Evolutionary conservation across 805 yeast species (phyloP).

Genomic region (Saccharomycopsis sp.): DNA sequence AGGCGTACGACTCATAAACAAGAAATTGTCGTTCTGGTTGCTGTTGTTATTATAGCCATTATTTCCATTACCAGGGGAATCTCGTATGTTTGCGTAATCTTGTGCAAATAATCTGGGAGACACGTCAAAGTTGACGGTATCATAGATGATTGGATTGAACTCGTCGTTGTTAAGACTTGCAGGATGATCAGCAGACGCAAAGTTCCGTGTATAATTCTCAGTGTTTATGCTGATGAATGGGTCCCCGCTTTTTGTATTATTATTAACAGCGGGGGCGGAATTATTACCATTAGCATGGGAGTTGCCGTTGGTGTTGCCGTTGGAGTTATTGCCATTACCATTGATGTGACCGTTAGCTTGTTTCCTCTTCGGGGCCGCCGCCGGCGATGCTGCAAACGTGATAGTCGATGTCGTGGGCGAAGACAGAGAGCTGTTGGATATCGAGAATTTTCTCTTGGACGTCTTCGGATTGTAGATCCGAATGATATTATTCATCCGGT

Average conservation of each 20-base stretch:
- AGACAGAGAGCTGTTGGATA: not conserved
- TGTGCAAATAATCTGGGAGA: not conserved
- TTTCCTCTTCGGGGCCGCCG: too few relatives aligned
- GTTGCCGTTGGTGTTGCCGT: not conserved
- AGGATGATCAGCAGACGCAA: not conserved
- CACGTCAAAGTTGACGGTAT: not conserved
- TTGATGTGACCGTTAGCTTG: too few relatives aligned
- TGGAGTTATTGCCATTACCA: not conserved
- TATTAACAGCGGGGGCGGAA: too few relatives aligned
- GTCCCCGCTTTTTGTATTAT: not conserved
- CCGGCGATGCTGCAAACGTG: not conserved
- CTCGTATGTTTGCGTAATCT: not conserved
- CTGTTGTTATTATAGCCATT: not conserved
- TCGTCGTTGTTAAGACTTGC: not conserved
- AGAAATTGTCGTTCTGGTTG: not conserved
- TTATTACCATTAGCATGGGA: not conserved
- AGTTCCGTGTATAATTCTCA: not conserved
- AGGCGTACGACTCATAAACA: not conserved
- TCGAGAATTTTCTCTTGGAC: not conserved
- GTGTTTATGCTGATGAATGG: not conserved
- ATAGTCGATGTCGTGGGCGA: not conserved
- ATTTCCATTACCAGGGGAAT: not conserved
- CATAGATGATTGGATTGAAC: not conserved
- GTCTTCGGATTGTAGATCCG: not conserved
- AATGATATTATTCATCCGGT: not conserved